Conservation (phyloP, 768 basidiomycete genomes). For the Collybiopsis luxurians region DNA sequence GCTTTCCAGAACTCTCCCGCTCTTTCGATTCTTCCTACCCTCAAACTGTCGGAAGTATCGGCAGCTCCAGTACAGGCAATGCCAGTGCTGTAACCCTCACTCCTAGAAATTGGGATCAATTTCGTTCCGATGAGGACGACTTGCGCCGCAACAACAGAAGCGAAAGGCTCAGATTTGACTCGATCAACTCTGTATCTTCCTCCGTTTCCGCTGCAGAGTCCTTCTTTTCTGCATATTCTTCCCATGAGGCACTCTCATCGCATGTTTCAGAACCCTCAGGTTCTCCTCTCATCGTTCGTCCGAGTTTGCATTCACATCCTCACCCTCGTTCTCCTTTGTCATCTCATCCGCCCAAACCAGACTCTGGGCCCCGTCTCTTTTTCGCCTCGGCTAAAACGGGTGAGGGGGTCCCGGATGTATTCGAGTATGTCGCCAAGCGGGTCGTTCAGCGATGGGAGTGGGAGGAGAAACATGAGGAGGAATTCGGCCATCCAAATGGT, state of each 20-base stretch:
- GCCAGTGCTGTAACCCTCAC: not conserved
- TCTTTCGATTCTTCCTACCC: slow-evolving; percentile 9
- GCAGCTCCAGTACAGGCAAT: not conserved
- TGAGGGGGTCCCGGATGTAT: slow-evolving; percentile 67
- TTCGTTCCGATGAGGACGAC: not conserved
- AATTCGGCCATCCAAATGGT: slow-evolving; percentile 38
- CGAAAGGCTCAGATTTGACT: not conserved
- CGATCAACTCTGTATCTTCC: not conserved
- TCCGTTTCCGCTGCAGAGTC: not conserved
- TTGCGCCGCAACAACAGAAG: not conserved
- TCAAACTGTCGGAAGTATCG: not conserved
- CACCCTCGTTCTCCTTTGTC: not conserved
- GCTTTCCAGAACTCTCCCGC: slow-evolving; percentile 48
- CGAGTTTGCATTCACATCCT: not conserved
- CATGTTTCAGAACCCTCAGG: not conserved
- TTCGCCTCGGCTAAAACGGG: slow-evolving; percentile 82
- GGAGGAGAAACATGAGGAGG: slow-evolving; percentile 51
- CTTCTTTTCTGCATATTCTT: slow-evolving; percentile 2
- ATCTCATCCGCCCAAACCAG: slow-evolving; percentile 29
- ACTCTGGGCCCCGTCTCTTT: slow-evolving; percentile 62
- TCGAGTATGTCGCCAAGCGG: slow-evolving; percentile 67
- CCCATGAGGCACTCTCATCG: not conserved
- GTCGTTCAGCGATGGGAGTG: slow-evolving; percentile 65
- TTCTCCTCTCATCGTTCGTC: not conserved
- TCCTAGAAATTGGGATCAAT: not conserved